These are phyloP conservation scores for Medakamo hakoo DNA, from an alignment of 139 green algal genomes.

Conservation along the genomic window DNA sequence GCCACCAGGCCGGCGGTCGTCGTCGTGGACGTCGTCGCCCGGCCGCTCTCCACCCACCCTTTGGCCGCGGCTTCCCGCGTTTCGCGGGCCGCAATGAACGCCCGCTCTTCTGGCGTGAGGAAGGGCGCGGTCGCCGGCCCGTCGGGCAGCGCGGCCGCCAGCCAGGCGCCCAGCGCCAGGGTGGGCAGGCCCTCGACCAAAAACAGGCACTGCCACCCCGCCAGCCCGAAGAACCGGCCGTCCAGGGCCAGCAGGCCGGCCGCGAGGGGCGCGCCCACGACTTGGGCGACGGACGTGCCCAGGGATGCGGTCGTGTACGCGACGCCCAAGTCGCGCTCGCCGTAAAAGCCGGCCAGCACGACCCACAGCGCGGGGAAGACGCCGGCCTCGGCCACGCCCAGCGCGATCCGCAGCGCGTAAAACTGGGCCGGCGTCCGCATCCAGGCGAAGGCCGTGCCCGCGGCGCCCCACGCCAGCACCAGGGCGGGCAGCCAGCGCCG, in stretches of 20 bases:
- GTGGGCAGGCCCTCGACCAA: conserved; percentile 35
- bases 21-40: too few species aligned
- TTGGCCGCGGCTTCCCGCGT: neutral
- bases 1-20: neutral
- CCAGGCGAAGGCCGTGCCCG: conserved; percentile 34
- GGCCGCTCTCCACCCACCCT: neutral
- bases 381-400: conserved; percentile 46
- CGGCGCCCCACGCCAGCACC: conserved; percentile 38
- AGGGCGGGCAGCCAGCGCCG: conserved; percentile 38
- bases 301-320: conserved; percentile 21
- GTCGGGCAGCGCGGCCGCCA: conserved; percentile 14
- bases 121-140: conserved; percentile 20
- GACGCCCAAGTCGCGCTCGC: conserved; percentile 12
- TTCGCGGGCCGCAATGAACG: conserved; percentile 4
- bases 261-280: conserved; percentile 39
- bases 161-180: conserved; percentile 18
- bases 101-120: conserved; percentile 25
- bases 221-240: conserved; percentile 30
- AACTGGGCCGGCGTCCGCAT: conserved; percentile 26
- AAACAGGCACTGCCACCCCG: conserved; percentile 63
- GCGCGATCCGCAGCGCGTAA: conserved; percentile 42
- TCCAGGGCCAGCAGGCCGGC: conserved; percentile 45
- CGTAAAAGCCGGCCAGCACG: conserved; percentile 30
- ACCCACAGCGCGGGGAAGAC: conserved; percentile 50
- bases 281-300: conserved; percentile 21